Conservation (phyloP, 257 asterid species). For the Thymus mandschuricus region DNA sequence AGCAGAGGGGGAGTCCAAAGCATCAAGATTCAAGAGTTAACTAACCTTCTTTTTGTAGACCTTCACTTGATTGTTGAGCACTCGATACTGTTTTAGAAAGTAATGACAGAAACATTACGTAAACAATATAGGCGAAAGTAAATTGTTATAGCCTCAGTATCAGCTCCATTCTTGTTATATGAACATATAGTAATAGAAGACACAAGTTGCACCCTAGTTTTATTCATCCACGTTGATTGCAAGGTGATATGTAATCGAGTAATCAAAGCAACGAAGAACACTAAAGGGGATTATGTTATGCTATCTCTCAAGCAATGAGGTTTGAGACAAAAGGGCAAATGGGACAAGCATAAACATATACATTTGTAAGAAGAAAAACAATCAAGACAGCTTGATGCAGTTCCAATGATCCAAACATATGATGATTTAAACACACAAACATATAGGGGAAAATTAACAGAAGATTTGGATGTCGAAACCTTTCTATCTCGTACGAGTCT, state of each 20-base stretch:
- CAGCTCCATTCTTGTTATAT: no score
- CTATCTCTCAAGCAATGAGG: not conserved
- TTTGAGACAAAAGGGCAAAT: not conserved
- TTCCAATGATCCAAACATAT: not conserved
- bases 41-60: conserved; percentile 5
- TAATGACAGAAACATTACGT: not conserved
- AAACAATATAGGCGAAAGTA: no score
- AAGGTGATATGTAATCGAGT: no score
- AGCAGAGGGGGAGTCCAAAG: no score
- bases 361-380: no score
- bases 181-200: no score
- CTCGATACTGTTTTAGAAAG: conserved; percentile 7
- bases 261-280: no score
- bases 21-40: not conserved
- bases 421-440: not conserved
- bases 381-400: conserved; percentile 12
- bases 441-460: not conserved
- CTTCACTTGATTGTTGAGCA: not conserved
- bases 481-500: not conserved
- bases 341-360: not conserved
- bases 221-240: no score
- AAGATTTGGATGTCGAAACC: conserved; percentile 26
- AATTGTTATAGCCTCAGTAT: no score
- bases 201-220: no score
- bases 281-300: not conserved